Base-by-base conservation (phyloP, 2,329 filamentous ascomycete species). In the Hypoxylon sp. region DNA sequence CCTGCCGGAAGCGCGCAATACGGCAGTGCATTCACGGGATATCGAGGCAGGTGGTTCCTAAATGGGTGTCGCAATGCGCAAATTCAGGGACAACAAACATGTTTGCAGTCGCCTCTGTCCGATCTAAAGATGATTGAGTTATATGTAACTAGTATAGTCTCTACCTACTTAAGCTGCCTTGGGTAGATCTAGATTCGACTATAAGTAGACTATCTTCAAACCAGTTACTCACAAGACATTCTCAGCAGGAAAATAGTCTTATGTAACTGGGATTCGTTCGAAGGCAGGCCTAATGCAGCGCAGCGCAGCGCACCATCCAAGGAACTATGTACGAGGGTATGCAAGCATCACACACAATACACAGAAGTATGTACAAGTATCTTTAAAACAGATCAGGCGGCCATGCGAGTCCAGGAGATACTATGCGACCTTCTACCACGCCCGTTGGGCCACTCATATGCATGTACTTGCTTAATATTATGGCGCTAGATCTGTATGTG, bases 51-150 rank as follows among this genome's bases (percentile, higher is more conserved):
- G 47, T 62, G 61, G 50, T 57, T 60, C 51, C 63, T 53, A 59
- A 62, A 47, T 63, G 60, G 58, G 64, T 48, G 68, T 71, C 67
- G 68, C 66, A 71, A 67, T 62, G 66, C 68, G 60, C 66, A 64
- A 68, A 67, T 62, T 62, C 58, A 60, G 55, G 55, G 58, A 22
- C 32, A 49, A 17, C 32, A 41, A 65, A 32, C 43, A 28, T 62
- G 58, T 65, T 62, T 56, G 52, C 49, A 39, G 48, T 54, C 34
- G 44, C 28, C 55, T 59, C 39, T 51, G 56, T 47, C 55, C n/a
- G 53, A 59, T 63, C 60, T 37, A 47, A 13, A 46, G 20, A 55
- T 20, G 37, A 50, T 56, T 37, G 57, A 60, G 24, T 30, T n/a
- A n/a, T n/a, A n/a, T n/a, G n/a, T n/a, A n/a, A n/a, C n/a, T n/a